Percentiles rank a stretch among this genome's conserved stretches.
Conservation (phyloP, 2,329 filamentous ascomycete genomes). For the Colletotrichum cuscutae region DNA sequence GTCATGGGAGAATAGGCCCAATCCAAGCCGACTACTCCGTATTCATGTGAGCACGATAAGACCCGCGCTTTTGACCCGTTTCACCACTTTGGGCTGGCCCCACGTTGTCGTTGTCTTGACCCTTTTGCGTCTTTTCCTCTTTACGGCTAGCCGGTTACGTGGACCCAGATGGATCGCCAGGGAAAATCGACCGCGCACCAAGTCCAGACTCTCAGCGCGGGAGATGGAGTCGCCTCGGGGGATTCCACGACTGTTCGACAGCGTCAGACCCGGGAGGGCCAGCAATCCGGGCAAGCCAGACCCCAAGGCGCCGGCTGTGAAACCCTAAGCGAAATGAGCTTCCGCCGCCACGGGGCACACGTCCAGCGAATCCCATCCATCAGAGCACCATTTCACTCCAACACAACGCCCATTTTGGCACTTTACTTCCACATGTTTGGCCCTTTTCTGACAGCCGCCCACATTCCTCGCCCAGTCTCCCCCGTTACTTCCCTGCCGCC, state of each 20-base stretch:
- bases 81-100: slow-evolving; percentile 29
- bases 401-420: slow-evolving; percentile 15
- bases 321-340: slow-evolving; percentile 37
- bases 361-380: slow-evolving; percentile 21
- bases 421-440: slow-evolving; percentile 2
- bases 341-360: slow-evolving; percentile 31
- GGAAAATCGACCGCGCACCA: slow-evolving; percentile 4
- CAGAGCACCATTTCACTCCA: slow-evolving; percentile 3
- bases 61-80: slow-evolving; percentile 16
- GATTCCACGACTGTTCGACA: slow-evolving; percentile 17
- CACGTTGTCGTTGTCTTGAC: slow-evolving; percentile 14
- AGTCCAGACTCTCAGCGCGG: slow-evolving; percentile 17
- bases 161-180: slow-evolving; percentile 24
- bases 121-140: slow-evolving; percentile 10
- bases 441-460: slow-evolving; percentile 21
- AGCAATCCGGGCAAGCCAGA: neutral
- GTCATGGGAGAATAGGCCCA: slow-evolving; percentile 1
- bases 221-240: slow-evolving; percentile 4
- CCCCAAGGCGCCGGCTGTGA: slow-evolving; percentile 27
- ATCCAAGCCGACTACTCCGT: neutral
- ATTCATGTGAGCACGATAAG: neutral
- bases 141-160: slow-evolving; percentile 30
- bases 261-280: slow-evolving; percentile 18
- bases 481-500: slow-evolving; percentile 4
- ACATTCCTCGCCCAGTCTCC: slow-evolving; percentile 17